These are phyloP conservation scores for Penicillium daleae DNA, from an alignment of 495 filamentous ascomycete genomes.

Conservation along the genomic window DNA sequence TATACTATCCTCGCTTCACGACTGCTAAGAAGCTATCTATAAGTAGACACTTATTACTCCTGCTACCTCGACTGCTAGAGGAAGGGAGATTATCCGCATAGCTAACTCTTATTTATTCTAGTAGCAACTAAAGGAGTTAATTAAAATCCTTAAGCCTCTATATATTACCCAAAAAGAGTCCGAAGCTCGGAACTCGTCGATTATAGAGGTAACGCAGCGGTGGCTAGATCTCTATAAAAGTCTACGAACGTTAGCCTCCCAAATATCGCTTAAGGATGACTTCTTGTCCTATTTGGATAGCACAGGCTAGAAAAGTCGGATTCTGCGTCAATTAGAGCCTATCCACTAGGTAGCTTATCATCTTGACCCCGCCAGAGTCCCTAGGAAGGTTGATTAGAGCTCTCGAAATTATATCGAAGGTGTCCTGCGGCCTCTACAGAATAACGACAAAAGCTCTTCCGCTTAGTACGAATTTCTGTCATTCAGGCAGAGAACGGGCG, in stretches of 20 bases:
- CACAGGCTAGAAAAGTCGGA: neutral
- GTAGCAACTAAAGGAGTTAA: neutral
- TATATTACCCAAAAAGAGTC: neutral
- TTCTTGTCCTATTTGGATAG: neutral
- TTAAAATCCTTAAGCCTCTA: constrained; percentile 1
- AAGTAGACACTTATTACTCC: neutral
- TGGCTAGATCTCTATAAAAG: constrained; percentile 9
- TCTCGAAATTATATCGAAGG: constrained; percentile 15
- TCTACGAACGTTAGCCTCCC: neutral
- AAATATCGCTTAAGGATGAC: neutral
- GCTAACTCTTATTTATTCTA: neutral
- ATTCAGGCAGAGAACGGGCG: constrained; percentile 3
- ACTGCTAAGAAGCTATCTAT: neutral
- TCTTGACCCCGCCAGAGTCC: constrained; percentile 1
- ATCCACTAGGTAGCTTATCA: neutral
- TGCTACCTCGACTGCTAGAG: neutral
- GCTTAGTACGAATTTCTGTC: constrained; percentile 3
- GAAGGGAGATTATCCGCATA: neutral
- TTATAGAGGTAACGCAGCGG: constrained; percentile 7
- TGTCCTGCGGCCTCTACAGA: constrained; percentile 12
- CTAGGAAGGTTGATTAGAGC: constrained; percentile 12
- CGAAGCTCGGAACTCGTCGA: neutral
- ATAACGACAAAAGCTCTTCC: constrained; percentile 8
- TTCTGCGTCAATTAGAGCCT: neutral
- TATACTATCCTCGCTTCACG: constrained; percentile 1